phyloP scores from a whole-genome alignment of 768 basidiomycete genomes.

The Asterophora lycoperdoides region DNA sequence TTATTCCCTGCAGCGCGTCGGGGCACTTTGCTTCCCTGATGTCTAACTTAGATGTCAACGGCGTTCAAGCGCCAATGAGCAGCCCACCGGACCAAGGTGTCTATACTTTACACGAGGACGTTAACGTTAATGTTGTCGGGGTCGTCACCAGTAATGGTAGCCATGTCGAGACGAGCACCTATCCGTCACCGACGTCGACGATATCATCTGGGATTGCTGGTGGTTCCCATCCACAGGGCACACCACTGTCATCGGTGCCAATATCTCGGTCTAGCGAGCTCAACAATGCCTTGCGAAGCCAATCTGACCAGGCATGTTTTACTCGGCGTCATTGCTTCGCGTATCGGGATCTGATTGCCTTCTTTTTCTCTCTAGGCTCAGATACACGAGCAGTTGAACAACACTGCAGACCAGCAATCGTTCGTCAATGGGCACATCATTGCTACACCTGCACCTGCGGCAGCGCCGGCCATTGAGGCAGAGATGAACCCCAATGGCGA shows the following conservation, averaged over 20 bases:
- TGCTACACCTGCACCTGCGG: slow-evolving; percentile 3
- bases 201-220: slow-evolving; percentile 33
- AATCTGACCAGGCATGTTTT: slow-evolving; percentile 22
- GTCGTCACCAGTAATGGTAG: slow-evolving; percentile 6
- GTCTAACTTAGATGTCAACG: slow-evolving; percentile 39
- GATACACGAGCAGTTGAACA: neutral
- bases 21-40: slow-evolving; percentile 39
- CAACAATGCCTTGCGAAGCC: slow-evolving; percentile 30
- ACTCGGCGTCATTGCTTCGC: neutral
- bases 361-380: neutral
- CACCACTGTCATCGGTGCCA: slow-evolving; percentile 16
- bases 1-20: slow-evolving; percentile 25
- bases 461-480: slow-evolving; percentile 3
- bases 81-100: slow-evolving; percentile 10
- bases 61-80: slow-evolving; percentile 18
- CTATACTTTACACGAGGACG: slow-evolving; percentile 28
- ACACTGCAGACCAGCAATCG: neutral
- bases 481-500: slow-evolving; percentile 7
- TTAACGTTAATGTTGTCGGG: slow-evolving; percentile 8
- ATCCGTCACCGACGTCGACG: slow-evolving; percentile 43
- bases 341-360: neutral
- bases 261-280: slow-evolving; percentile 35
- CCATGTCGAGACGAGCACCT: slow-evolving; percentile 10
- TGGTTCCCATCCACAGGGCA: slow-evolving; percentile 24
- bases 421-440: neutral